Evolutionary conservation across 805 yeast species (phyloP).

Genomic region (Metschnikowia anglica): DNA sequence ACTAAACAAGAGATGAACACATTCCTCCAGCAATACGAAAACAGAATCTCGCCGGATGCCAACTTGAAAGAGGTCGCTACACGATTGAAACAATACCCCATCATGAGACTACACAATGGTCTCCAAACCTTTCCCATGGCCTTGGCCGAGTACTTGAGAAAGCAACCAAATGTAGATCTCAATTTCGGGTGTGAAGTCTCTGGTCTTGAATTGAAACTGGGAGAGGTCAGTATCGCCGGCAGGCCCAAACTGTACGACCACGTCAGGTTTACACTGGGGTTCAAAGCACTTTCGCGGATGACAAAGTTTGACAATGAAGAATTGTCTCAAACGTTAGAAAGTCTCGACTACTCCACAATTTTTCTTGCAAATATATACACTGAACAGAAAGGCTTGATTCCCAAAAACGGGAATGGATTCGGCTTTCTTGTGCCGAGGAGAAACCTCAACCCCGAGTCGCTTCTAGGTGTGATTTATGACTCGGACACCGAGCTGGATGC

Average conservation of each 20-base stretch:
- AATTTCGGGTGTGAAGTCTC: slow-evolving; percentile 28
- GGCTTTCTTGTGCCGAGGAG: slow-evolving; percentile 79
- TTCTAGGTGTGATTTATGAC: slow-evolving; percentile 88
- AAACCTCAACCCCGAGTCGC: slow-evolving; percentile 49
- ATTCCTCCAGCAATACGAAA: slow-evolving; percentile 38
- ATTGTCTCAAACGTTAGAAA: slow-evolving; percentile 19
- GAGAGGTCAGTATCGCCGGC: slow-evolving; percentile 8
- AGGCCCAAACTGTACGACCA: slow-evolving; percentile 43
- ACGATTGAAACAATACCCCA: slow-evolving; percentile 54
- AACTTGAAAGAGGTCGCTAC: slow-evolving; percentile 37
- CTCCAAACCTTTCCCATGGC: slow-evolving; percentile 51
- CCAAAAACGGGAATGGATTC: slow-evolving; percentile 58
- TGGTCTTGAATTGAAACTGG: slow-evolving; percentile 21
- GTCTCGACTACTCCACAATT: slow-evolving; percentile 46
- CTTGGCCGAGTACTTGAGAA: slow-evolving; percentile 37
- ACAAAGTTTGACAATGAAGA: slow-evolving; percentile 9
- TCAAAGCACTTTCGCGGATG: slow-evolving; percentile 39
- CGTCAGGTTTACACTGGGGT: slow-evolving; percentile 58
- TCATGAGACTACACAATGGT: slow-evolving; percentile 59
- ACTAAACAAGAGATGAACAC: slow-evolving; percentile 8
- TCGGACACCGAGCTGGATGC: slow-evolving; percentile 70
- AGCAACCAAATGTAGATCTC: slow-evolving; percentile 43
- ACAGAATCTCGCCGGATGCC: slow-evolving; percentile 38
- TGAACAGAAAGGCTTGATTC: slow-evolving; percentile 35
- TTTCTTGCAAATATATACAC: slow-evolving; percentile 69